These are phyloP conservation scores for Logfia minima DNA, from an alignment of 129 eudicot species.

Conservation along the genomic window DNA sequence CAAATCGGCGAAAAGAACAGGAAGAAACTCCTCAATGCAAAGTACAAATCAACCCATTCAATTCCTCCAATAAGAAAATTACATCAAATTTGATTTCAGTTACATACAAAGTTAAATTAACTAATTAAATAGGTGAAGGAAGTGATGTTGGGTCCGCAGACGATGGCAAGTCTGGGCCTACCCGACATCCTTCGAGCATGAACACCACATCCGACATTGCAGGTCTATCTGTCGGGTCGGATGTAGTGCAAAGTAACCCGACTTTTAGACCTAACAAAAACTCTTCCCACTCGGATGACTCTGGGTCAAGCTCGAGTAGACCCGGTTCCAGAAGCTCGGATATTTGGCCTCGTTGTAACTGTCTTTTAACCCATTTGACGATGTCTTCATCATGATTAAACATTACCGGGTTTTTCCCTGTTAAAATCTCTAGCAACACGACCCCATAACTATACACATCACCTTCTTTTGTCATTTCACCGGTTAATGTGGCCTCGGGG, in stretches of 20 bases:
- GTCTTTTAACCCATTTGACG: constrained; percentile 91
- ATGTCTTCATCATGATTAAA: constrained; percentile 78
- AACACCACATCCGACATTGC: constrained; percentile 75
- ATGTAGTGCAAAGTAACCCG: constrained; percentile 75
- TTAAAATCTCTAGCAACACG: constrained; percentile 66
- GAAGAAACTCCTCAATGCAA: constrained; percentile 11
- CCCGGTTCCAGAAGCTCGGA: constrained; percentile 77
- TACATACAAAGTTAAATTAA: constrained; percentile 9
- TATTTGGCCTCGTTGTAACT: constrained; percentile 66
- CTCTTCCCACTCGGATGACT: constrained; percentile 94
- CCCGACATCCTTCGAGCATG: constrained; percentile 91
- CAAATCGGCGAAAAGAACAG: constrained; percentile 32
- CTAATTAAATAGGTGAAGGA: constrained; percentile 49
- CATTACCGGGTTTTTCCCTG: constrained; percentile 74
- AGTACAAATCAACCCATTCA: constrained; percentile 2
- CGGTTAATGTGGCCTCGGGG: constrained; percentile 59
- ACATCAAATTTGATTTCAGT: constrained; percentile 4
- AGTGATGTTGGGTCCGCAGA: constrained; percentile 77
- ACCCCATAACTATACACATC: constrained; percentile 86
- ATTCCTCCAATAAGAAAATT: constrained; percentile 23
- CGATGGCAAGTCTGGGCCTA: constrained; percentile 76
- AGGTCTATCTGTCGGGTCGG: constrained; percentile 75
- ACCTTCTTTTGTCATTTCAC: constrained; percentile 57
- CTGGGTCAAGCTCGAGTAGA: constrained; percentile 79
- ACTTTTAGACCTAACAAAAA: constrained; percentile 81